Percentiles rank a stretch among this genome's conserved stretches.
These are phyloP conservation scores for Blastobotrys malaysiensis DNA, from an alignment of 1,139 yeast genomes.

Conservation along the genomic window DNA sequence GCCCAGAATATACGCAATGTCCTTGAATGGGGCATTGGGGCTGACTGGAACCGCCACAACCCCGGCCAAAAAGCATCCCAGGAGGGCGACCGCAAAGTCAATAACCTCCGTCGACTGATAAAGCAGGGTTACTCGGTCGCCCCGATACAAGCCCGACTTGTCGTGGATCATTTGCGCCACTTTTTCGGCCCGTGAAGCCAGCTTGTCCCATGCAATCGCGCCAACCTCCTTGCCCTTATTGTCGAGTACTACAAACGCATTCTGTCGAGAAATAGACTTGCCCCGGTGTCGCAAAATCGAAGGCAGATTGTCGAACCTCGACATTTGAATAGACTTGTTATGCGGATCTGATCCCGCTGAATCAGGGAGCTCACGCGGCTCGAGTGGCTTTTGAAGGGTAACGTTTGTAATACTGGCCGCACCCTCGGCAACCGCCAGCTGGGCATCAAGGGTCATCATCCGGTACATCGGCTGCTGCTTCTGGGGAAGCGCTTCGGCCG, in stretches of 20 bases:
- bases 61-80: slow-evolving; percentile 92
- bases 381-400: slow-evolving; percentile 36
- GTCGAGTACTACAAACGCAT: slow-evolving; percentile 70
- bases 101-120: slow-evolving; percentile 80
- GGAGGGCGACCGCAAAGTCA: slow-evolving; percentile 78
- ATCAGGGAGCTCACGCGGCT: slow-evolving; percentile 40
- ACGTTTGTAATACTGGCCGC: slow-evolving; percentile 15
- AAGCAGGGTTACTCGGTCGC: slow-evolving; percentile 77
- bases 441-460: slow-evolving; percentile 20
- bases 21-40: slow-evolving; percentile 60
- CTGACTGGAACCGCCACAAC: slow-evolving; percentile 92
- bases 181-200: slow-evolving; percentile 76
- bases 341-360: slow-evolving; percentile 32
- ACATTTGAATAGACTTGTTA: slow-evolving; percentile 30
- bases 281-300: slow-evolving; percentile 72
- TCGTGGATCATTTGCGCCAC: slow-evolving; percentile 84
- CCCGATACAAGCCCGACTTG: slow-evolving; percentile 64
- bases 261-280: slow-evolving; percentile 54
- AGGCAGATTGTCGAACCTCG: slow-evolving; percentile 55
- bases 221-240: slow-evolving; percentile 73
- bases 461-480: slow-evolving; percentile 15
- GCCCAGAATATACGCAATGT: slow-evolving; percentile 65
- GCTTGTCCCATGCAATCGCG: slow-evolving; percentile 83
- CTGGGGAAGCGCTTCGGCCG: not conserved
- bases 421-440: slow-evolving; percentile 14